Evolutionary conservation across 306 rosid species (phyloP), one percentile per base, ranked within the genome.

Genomic region (Trifolium pratense): DNA sequence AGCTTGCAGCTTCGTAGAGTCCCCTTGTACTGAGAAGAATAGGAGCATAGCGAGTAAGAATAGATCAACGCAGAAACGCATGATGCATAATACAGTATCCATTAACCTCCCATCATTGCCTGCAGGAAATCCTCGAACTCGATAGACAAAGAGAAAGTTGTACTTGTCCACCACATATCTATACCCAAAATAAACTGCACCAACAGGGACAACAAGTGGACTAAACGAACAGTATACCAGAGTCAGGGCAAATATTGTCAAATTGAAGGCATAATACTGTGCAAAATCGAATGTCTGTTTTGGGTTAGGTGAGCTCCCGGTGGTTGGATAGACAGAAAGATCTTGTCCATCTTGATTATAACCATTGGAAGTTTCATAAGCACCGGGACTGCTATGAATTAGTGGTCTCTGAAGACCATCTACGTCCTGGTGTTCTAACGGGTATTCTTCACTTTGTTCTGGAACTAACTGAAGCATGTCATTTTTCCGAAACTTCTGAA

Each of bases 381-480:
- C 20, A 78, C 21, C 23, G 7, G 79, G 16, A 76, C 39, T 46
- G n/a, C 83, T 81, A 5, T 81, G 70, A 63, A 91, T 81, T 71
- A 91, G 78, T 34, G 96, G 91, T 78, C 89, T 91, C 68, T 78
- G 88, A 59, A 94, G 90, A 80, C 70, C 68, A 81, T 94, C 89
- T 14, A 64, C 76, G 68, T 84, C 97, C 67, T 88, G 99, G 77
- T 84, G 75, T 79, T 89, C 97, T 74, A 94, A 80, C 11, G 81
- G 89, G 79, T 86, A 94, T 59, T 91, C 97, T 82, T 89, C 96
- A 68, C 82, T 87, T 82, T 87, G 97, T 80, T 89, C 97, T 14
- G 97, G 99, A 73, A 94, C 99, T 60, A 91, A 83, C 75, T 73
- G 97, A 70, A 94, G 95, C 99, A 94, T 94, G 89, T 91, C 99